Base-by-base conservation (phyloP, 2,329 filamentous ascomycete genomes). In the Helotiales sp. region DNA sequence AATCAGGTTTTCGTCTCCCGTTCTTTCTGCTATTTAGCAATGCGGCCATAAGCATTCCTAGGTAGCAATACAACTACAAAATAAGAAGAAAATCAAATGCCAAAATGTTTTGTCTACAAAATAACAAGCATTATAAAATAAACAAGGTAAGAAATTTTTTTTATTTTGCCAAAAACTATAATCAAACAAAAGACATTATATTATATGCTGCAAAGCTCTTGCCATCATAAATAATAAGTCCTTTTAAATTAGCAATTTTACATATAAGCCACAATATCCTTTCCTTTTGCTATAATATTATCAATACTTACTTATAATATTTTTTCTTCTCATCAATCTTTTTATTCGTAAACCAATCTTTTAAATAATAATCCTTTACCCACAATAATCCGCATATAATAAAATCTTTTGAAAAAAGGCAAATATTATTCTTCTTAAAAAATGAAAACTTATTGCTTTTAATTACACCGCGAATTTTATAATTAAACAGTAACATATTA, bases 321-420 rank as follows among this genome's bases (percentile, higher is more conserved):
- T 74, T 72, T 22, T 74, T 71, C 24, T 74, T 72, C 2, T 72
- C 69, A 49, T 75, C 72, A 13, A 74, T 66, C 54, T 75, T 75
- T 24, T 72, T 69, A 55, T 73, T 73, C 13, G 61, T 61, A 26
- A 77, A 76, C 72, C 71, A 76, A 0, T 63, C 49, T 8, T 64
- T 55, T 0, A 75, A 73, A 34, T 71, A 77, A 43, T 76, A 76
- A 6, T 67, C 55, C 0, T 71, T 67, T 1, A 71, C 66, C 67
- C 70, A 77, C 0, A 73, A 54, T 2, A 77, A 61, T 0, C 75
- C 75, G 22, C 73, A 71, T 34, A 76, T 68, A 10, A 72, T 73
- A 52, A 71, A 75, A n/a, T 77, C 75, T 49, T 77, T 74, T 1
- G 75, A 72, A n/a, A 76, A 73, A 17, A 73, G 73, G 1, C 71